Evolutionary conservation across 345 rosid genomes (phyloP).

Genomic region (Linum usitatissimum): DNA sequence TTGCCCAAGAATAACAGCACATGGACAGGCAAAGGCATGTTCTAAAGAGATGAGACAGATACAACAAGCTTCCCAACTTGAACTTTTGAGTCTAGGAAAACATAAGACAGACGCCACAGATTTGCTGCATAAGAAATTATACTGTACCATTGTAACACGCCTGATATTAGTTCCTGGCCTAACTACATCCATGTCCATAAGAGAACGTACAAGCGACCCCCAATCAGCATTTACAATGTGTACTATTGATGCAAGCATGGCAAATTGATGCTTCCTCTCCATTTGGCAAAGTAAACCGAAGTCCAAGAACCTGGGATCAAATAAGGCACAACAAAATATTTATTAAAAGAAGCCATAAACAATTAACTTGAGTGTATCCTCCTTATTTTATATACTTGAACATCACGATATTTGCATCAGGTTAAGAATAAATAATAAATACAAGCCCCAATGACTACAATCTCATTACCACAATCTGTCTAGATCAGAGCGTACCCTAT

Average conservation of each 20-base stretch:
- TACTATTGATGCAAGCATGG: slow-evolving; percentile 88
- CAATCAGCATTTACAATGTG: slow-evolving; percentile 93
- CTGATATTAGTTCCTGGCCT: slow-evolving; percentile 63
- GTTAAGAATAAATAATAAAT: too few relatives aligned
- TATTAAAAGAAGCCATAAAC: not conserved
- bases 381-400: not conserved
- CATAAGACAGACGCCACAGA: not conserved
- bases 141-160: slow-evolving; percentile 61
- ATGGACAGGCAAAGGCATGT: not conserved
- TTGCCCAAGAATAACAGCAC: not conserved
- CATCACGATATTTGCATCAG: too few relatives aligned
- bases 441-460: slow-evolving; percentile 5
- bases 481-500: slow-evolving; percentile 45
- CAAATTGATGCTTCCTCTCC: slow-evolving; percentile 84
- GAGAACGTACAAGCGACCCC: slow-evolving; percentile 63
- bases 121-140: not conserved
- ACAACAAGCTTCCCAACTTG: not conserved
- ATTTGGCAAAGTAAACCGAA: slow-evolving; percentile 88
- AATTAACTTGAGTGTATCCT: not conserved
- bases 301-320: slow-evolving; percentile 62
- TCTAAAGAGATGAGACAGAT: too few relatives aligned
- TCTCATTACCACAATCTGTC: not conserved
- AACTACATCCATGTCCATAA: slow-evolving; percentile 87
- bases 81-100: not conserved
- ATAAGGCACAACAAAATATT: slow-evolving; percentile 1